Evolutionary conservation across 1,284 basidiomycete species (phyloP).

Genomic region (Sporisorium graminicola): DNA sequence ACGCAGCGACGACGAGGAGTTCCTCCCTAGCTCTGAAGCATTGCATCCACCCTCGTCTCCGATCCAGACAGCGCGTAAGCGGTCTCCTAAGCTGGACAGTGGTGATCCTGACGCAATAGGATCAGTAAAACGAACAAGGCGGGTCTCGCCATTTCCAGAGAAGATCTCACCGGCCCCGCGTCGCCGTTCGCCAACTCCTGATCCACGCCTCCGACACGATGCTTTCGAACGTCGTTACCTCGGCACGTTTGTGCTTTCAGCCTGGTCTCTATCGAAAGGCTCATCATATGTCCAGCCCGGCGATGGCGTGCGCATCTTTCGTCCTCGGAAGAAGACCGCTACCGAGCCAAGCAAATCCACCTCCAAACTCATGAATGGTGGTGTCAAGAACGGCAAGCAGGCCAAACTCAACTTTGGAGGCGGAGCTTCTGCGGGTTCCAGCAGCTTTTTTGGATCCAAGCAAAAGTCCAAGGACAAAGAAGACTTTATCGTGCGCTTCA

Average conservation of each 20-base stretch:
- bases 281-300: slow-evolving; percentile 59
- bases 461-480: slow-evolving; percentile 52
- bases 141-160: slow-evolving; percentile 16
- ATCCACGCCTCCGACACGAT: slow-evolving; percentile 46
- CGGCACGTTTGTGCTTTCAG: slow-evolving; percentile 65
- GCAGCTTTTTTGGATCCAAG: slow-evolving; percentile 27
- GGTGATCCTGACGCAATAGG: not conserved
- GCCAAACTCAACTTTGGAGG: slow-evolving; percentile 57
- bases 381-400: slow-evolving; percentile 45
- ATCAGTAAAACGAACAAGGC: slow-evolving; percentile 12
- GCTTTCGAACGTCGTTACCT: slow-evolving; percentile 54
- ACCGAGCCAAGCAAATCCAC: slow-evolving; percentile 8
- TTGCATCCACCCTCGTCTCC: slow-evolving; percentile 15
- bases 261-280: slow-evolving; percentile 66
- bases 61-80: slow-evolving; percentile 10
- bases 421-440: slow-evolving; percentile 1
- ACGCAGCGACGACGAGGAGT: slow-evolving; percentile 34
- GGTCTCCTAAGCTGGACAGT: not conserved
- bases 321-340: slow-evolving; percentile 51
- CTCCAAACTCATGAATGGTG: slow-evolving; percentile 30
- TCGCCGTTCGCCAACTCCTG: slow-evolving; percentile 32
- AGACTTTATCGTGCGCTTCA: slow-evolving; percentile 67
- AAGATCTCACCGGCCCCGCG: slow-evolving; percentile 9
- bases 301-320: slow-evolving; percentile 58
- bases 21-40: slow-evolving; percentile 5